phyloP scores from a whole-genome alignment of 805 yeast genomes.

The Candida adriatica region DNA sequence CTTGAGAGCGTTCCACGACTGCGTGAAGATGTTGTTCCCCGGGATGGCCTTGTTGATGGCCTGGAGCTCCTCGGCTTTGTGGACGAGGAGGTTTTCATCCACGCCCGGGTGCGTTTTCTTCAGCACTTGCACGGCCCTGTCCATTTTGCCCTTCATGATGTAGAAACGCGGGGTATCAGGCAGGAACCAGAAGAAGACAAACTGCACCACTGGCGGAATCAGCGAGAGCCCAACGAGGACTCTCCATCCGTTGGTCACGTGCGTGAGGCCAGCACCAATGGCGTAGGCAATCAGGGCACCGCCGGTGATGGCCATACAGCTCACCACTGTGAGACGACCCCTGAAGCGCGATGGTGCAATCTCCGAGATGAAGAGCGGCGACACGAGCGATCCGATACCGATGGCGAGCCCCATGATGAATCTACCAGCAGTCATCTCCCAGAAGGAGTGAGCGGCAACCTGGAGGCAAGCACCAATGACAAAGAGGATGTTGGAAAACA shows the following conservation, averaged over 20 bases:
- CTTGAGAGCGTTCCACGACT: constrained; percentile 53
- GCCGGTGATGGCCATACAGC: constrained; percentile 85
- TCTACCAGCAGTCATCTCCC: constrained; percentile 92
- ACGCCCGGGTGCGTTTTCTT: constrained; percentile 56
- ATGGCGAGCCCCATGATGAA: constrained; percentile 97
- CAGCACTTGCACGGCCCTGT: constrained; percentile 62
- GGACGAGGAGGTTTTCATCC: constrained; percentile 53
- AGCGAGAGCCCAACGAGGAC: constrained; percentile 84
- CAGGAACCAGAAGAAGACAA: constrained; percentile 69
- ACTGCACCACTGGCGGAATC: constrained; percentile 78
- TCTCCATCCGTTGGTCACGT: constrained; percentile 85
- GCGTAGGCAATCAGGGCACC: constrained; percentile 95
- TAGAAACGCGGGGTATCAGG: constrained; percentile 96
- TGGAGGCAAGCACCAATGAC: constrained; percentile 82
- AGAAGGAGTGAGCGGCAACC: constrained; percentile 69
- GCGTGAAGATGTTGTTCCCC: constrained; percentile 40
- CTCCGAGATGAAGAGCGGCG: constrained; percentile 91
- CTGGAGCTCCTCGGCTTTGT: constrained; percentile 61
- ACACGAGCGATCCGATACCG: constrained; percentile 87
- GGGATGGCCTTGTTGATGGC: constrained; percentile 38
- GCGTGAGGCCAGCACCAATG: constrained; percentile 78
- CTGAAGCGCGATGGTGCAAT: constrained; percentile 88
- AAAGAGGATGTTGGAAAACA: constrained; percentile 78
- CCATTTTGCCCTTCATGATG: constrained; percentile 60
- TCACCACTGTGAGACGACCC: constrained; percentile 84